Percentiles rank a stretch among this genome's conserved stretches.
These are phyloP conservation scores for Aphanocladium album DNA, from an alignment of 2,329 filamentous ascomycete genomes.

Conservation along the genomic window DNA sequence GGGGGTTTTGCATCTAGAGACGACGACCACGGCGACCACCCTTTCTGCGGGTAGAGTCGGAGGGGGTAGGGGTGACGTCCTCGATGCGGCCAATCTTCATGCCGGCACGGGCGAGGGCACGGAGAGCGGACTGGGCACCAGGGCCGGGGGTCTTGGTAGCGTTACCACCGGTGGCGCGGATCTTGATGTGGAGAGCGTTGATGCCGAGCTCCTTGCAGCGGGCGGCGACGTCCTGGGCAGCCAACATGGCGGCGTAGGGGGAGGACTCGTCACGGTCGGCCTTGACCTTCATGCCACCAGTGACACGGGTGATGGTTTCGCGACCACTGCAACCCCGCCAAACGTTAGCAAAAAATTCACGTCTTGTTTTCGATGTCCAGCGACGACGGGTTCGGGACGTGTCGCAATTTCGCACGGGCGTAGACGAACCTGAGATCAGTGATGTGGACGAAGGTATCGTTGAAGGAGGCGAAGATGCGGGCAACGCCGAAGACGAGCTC, in stretches of 20 bases:
- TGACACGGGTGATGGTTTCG: constrained; percentile 99
- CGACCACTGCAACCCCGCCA: constrained; percentile 65
- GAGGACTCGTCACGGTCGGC: constrained; percentile 99
- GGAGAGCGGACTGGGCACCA: constrained; percentile 97
- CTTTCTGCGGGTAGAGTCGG: constrained; percentile 99
- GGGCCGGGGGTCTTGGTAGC: constrained; percentile 99
- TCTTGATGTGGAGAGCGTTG: constrained; percentile 99
- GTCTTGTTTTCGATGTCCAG: not conserved
- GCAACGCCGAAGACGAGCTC: constrained; percentile 98
- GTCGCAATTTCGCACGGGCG: not conserved
- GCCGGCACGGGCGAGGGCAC: constrained; percentile 95
- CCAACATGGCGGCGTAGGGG: constrained; percentile 99
- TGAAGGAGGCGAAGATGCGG: constrained; percentile 92
- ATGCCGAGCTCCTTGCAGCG: constrained; percentile 70
- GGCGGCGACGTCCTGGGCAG: constrained; percentile 93
- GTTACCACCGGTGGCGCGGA: constrained; percentile 98
- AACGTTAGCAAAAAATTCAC: constrained; percentile 21
- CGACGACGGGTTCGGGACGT: not conserved
- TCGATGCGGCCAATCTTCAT: constrained; percentile 99
- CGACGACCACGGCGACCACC: constrained; percentile 99
- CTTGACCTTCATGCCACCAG: constrained; percentile 99
- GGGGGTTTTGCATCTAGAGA: constrained; percentile 56
- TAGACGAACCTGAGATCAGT: constrained; percentile 87
- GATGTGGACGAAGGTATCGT: constrained; percentile 95
- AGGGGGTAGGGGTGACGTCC: constrained; percentile 98